Evolutionary conservation across 2,329 filamentous ascomycete genomes (phyloP).

Genomic region (Monosporascus sp.): DNA sequence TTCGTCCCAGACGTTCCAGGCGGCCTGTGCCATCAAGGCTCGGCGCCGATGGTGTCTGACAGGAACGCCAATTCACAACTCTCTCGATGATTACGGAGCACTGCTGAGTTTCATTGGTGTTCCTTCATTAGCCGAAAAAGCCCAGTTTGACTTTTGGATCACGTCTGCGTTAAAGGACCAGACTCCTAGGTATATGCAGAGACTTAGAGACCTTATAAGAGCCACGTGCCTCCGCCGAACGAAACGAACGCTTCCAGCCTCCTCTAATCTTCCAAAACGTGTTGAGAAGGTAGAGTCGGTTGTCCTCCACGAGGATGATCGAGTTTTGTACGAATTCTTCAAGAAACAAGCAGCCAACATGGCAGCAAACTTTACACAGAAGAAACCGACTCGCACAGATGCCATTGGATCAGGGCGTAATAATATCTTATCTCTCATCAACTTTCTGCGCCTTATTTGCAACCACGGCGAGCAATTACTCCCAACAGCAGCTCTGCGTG

Average conservation of each 20-base stretch:
- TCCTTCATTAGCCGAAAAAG: constrained; percentile 11
- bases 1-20: constrained; percentile 23
- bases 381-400: not conserved
- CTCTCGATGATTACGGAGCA: constrained; percentile 31
- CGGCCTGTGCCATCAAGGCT: constrained; percentile 19
- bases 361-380: not conserved
- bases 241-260: constrained; percentile 10
- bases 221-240: constrained; percentile 27
- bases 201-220: constrained; percentile 15
- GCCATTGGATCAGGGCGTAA: not conserved
- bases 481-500: constrained; percentile 9
- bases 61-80: constrained; percentile 34
- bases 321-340: constrained; percentile 18
- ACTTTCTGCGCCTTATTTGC: constrained; percentile 24
- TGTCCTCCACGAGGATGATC: constrained; percentile 2
- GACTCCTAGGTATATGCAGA: not conserved
- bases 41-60: constrained; percentile 31
- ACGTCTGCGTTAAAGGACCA: constrained; percentile 3
- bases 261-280: constrained; percentile 14
- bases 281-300: constrained; percentile 8
- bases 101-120: constrained; percentile 28
- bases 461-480: constrained; percentile 25
- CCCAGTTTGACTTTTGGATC: constrained; percentile 18
- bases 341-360: constrained; percentile 3
- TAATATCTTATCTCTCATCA: constrained; percentile 20